Evolutionary conservation across 495 filamentous ascomycete genomes (phyloP), one percentile per base, ranked within the genome.

Genomic region (Hypoxylon perforatum): DNA sequence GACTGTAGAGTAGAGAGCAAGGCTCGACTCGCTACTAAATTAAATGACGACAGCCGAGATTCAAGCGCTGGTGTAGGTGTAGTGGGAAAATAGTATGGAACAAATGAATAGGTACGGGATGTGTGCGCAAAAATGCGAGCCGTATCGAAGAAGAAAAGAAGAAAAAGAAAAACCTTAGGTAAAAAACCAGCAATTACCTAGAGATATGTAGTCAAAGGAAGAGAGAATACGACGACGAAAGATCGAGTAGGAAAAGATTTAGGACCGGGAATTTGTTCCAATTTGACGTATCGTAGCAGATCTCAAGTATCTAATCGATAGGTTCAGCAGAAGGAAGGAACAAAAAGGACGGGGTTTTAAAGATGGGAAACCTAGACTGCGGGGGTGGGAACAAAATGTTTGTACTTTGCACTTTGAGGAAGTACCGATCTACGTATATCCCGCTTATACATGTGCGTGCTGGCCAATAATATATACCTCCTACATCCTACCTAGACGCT

Each of bases 21-120:
- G 30, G 10, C 12, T 9, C 35, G 25, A 61, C 21, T 23, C n/a
- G 17, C 23, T 39, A 12, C 47, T 60, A 44, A 17, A 41, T 49
- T 8, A 46, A 58, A 69, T 69, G 65, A 63, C 59, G 55, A 61
- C 41, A 60, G 59, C 59, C 65, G 65, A 69, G 55, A 59, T 60
- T 35, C 21, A 56, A 58, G 17, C 57, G 44, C 14, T 49, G 33
- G 18, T 22, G 14, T 35, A 41, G 18, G 33, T n/a, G 25, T 50
- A 23, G 47, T 19, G 22, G 12, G 15, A 33, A 55, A 54, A 48
- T 15, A 14, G 8, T 12, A 61, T 48, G 36, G 11, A 19, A 28
- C 38, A 39, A 53, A 52, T 46, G 63, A 56, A 44, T 30, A 45
- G 25, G 25, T 28, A 28, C 25, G 36, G 33, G 8, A 19, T 11